Base-by-base conservation (phyloP, 345 rosid genomes). In the Eucalyptus grandis region DNA sequence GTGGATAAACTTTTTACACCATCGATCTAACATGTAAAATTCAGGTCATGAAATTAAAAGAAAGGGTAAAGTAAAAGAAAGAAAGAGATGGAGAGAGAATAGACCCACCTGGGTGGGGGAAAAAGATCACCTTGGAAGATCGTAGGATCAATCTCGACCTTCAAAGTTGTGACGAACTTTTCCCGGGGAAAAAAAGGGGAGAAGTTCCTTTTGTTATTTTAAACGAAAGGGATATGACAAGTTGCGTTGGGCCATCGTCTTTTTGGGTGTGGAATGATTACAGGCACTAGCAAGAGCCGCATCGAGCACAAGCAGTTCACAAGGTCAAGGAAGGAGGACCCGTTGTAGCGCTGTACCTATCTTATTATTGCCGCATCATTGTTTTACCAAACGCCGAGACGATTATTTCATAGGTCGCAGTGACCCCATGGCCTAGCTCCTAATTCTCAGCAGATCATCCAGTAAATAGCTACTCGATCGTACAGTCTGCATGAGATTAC, bases 131-230 rank as follows among this genome's bases (percentile, higher is more conserved):
- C 67, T 34, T n/a, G 89, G 87, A 90, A 87, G 87, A 89, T 77
- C 40, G 43, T 51, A 90, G 90, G 91, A 91, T 91, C 87, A 86
- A 91, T 92, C 88, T 91, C 88, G 86, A 87, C 91, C 92, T 91
- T 91, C 88, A 86, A 92, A 90, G 90, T 87, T 88, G 90, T 49
- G 87, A 49, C 89, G 62, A 87, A 60, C 90, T 91, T 91, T 90
- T 87, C 46, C 87, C 60, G 90, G 80, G 30, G 27, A 56, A 43
- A 40, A 11, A 1, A 27, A 7, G 4, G 22, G 3, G 8, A 46
- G 4, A 9, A 21, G 15, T 17, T 40, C 27, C n/a, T 83, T 83
- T 27, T 90, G 26, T 40, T 56, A 81, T 40, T 50, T 40, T 88
- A 19, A 54, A 58, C 27, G 8, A 62, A 69, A 88, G 86, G 89